phyloP scores from a whole-genome alignment of 2,329 filamentous ascomycete genomes.

The Colletotrichum spaethianum region DNA sequence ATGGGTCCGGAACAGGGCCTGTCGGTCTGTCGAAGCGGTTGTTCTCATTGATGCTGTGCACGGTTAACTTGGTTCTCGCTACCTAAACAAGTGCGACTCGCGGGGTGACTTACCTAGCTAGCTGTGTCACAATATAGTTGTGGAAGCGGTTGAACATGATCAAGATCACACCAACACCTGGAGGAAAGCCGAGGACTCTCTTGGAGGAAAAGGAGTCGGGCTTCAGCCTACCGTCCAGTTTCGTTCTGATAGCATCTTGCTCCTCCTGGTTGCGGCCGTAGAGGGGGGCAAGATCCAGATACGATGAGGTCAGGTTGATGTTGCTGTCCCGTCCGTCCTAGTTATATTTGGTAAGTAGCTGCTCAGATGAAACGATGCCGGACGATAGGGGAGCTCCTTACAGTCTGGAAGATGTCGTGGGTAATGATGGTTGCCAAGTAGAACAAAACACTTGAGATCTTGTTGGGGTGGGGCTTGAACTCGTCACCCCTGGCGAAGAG shows the following conservation, averaged over 20 bases:
- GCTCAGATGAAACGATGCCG: slow-evolving; percentile 29
- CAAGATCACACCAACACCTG: slow-evolving; percentile 65
- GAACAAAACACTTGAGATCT: slow-evolving; percentile 62
- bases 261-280: slow-evolving; percentile 67
- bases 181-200: slow-evolving; percentile 64
- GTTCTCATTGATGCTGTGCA: slow-evolving; percentile 57
- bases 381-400: not conserved
- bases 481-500: slow-evolving; percentile 39
- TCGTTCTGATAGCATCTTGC: slow-evolving; percentile 64
- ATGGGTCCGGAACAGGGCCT: not conserved
- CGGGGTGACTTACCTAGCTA: slow-evolving; percentile 34
- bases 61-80: slow-evolving; percentile 39
- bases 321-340: slow-evolving; percentile 49
- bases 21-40: slow-evolving; percentile 50
- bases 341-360: slow-evolving; percentile 5
- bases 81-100: not conserved
- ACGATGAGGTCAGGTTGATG: slow-evolving; percentile 57
- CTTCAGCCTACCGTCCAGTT: slow-evolving; percentile 65
- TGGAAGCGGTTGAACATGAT: slow-evolving; percentile 65
- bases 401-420: slow-evolving; percentile 62
- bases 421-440: slow-evolving; percentile 67
- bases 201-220: slow-evolving; percentile 68
- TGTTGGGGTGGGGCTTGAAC: slow-evolving; percentile 52
- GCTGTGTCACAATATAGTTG: slow-evolving; percentile 44
- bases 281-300: slow-evolving; percentile 63